Evolutionary conservation across 176 grass and related monocot genomes (phyloP).

Genomic region (Zoysia pacifica): DNA sequence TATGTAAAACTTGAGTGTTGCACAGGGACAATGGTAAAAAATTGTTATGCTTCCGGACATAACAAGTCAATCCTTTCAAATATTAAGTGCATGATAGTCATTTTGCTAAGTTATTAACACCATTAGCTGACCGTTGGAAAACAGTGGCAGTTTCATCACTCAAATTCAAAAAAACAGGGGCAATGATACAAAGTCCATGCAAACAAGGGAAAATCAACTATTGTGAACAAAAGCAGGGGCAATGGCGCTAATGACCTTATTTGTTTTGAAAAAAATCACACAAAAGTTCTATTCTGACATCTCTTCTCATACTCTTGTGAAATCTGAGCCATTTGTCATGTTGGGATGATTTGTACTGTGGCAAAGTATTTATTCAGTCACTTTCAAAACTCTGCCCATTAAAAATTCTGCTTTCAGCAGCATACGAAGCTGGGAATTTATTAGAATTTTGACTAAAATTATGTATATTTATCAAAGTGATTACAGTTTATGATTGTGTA

Average conservation of each 20-base stretch:
- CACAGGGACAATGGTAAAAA: too few species aligned
- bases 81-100: too few species aligned
- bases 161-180: too few species aligned
- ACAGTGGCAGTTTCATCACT: too few species aligned
- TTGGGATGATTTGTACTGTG: not conserved
- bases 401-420: constrained; percentile 11
- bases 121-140: too few species aligned
- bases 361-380: not conserved
- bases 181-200: too few species aligned
- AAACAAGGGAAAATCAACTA: too few species aligned
- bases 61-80: too few species aligned
- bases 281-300: not conserved
- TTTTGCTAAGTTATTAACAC: too few species aligned
- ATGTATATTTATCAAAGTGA: constrained; percentile 2
- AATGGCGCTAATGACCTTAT: not conserved
- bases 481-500: constrained; percentile 7
- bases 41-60: too few species aligned
- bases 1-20: too few species aligned
- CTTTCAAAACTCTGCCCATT: not conserved
- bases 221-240: too few species aligned
- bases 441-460: constrained; percentile 9
- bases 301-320: constrained; percentile 10
- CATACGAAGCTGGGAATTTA: constrained; percentile 13
- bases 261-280: not conserved
- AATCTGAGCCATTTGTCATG: not conserved